A percentile compares a stretch with the other conserved stretches of the same genome.
phyloP scores from a whole-genome alignment of 2,329 filamentous ascomycete genomes.

The Fusarium zealandicum region DNA sequence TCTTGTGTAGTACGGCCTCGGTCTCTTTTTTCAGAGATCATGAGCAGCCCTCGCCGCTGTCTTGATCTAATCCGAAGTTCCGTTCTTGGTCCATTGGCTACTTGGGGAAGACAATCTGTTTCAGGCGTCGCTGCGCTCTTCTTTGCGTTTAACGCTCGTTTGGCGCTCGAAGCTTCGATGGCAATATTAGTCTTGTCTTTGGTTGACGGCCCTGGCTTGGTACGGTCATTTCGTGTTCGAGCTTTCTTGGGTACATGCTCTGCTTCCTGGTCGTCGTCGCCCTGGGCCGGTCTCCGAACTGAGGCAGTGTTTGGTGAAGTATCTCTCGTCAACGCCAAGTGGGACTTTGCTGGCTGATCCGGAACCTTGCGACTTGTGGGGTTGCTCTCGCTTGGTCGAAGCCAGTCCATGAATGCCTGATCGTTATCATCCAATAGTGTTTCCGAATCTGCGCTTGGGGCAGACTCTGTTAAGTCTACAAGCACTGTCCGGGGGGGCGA shows the following conservation, averaged over 20 bases:
- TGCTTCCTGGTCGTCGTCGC: constrained; percentile 1
- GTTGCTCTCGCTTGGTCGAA: constrained; percentile 11
- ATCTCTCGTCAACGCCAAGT: not conserved
- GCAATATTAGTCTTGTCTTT: not conserved
- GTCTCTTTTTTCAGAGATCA: constrained; percentile 50
- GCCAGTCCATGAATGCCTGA: constrained; percentile 24
- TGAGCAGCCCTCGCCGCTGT: constrained; percentile 57
- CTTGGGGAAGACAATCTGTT: not conserved
- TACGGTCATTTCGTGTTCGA: not conserved
- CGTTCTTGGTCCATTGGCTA: constrained; percentile 47
- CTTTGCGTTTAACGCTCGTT: constrained; percentile 12
- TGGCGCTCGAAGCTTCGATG: not conserved
- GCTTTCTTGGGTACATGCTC: not conserved
- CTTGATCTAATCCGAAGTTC: constrained; percentile 57
- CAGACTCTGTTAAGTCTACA: not conserved
- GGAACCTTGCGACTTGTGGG: not conserved
- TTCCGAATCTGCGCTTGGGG: not conserved
- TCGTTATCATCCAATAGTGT: not conserved
- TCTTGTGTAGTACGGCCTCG: not conserved
- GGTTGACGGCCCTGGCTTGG: not conserved
- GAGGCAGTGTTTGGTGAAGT: too few species aligned
- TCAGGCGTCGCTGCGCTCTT: not conserved
- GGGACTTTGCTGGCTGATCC: not conserved
- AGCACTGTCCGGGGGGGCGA: not conserved
- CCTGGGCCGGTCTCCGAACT: not conserved